phyloP scores from a whole-genome alignment of 1,284 basidiomycete genomes.

The Ustilago xerochloae region DNA sequence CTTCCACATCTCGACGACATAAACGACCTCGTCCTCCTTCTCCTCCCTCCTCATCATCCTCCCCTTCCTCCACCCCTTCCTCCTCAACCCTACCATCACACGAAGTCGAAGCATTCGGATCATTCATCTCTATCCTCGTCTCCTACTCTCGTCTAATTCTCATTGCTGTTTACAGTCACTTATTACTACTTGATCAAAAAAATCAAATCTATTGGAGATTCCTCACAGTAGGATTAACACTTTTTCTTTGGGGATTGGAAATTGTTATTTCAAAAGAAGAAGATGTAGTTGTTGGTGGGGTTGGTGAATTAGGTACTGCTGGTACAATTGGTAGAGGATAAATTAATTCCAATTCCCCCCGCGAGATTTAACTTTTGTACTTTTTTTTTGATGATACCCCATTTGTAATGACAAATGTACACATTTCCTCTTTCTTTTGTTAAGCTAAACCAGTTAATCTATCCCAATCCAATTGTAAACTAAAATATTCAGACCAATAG shows the following conservation, averaged over 20 bases:
- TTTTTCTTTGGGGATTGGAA: slow-evolving; percentile 63
- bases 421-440: not conserved
- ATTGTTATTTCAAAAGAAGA: slow-evolving; percentile 57
- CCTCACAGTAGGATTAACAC: slow-evolving; percentile 63
- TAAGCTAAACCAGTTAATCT: slow-evolving; percentile 31
- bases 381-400: not conserved
- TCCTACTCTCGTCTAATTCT: slow-evolving; percentile 63
- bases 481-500: slow-evolving; percentile 48
- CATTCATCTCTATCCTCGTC: slow-evolving; percentile 54
- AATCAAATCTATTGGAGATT: slow-evolving; percentile 67
- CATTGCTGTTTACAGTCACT: slow-evolving; percentile 65
- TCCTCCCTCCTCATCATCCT: not conserved
- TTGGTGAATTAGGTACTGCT: slow-evolving; percentile 30
- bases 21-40: slow-evolving; percentile 27
- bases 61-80: not conserved
- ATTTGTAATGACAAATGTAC: too few relatives aligned
- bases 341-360: not conserved
- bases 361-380: not conserved
- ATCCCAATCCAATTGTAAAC: slow-evolving; percentile 44
- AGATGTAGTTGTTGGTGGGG: slow-evolving; percentile 33
- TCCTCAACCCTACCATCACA: not conserved
- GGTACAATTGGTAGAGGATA: slow-evolving; percentile 3
- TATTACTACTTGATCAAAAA: slow-evolving; percentile 64
- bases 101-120: slow-evolving; percentile 21
- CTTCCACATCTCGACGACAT: slow-evolving; percentile 25